Evolutionary conservation across 78 protist species (phyloP).

Genomic region (Speleostelium caveatum): DNA sequence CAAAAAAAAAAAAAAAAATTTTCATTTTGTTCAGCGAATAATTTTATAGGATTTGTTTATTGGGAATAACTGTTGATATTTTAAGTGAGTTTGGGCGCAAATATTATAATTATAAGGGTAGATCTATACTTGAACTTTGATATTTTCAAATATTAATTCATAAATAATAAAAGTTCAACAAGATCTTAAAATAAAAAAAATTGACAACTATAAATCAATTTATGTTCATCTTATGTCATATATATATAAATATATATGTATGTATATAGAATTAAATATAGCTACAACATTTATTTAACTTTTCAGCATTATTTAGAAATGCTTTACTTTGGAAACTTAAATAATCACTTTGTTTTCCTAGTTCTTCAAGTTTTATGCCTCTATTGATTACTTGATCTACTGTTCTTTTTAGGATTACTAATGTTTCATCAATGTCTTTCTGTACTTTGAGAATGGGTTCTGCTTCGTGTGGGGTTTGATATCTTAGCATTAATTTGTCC

Average conservation of each 20-base stretch:
- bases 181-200: too few species aligned
- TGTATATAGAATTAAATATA: slow-evolving; percentile 51
- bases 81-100: too few species aligned
- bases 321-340: slow-evolving; percentile 68
- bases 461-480: slow-evolving; percentile 75
- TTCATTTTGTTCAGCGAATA: too few species aligned
- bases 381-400: slow-evolving; percentile 68
- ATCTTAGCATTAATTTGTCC: slow-evolving; percentile 24
- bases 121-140: too few species aligned
- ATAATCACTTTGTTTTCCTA: slow-evolving; percentile 61
- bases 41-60: too few species aligned
- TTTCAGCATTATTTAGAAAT: slow-evolving; percentile 66
- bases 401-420: slow-evolving; percentile 49
- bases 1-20: too few species aligned
- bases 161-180: too few species aligned
- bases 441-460: slow-evolving; percentile 72
- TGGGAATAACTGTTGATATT: too few species aligned
- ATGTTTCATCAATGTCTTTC: slow-evolving; percentile 64
- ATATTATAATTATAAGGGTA: too few species aligned
- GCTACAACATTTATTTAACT: slow-evolving; percentile 79
- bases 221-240: too few species aligned
- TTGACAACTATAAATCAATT: too few species aligned
- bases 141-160: too few species aligned
- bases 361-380: slow-evolving; percentile 73
- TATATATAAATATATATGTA: not conserved